phyloP scores from a whole-genome alignment of 495 filamentous ascomycete species.

The Thozetella sp. region DNA sequence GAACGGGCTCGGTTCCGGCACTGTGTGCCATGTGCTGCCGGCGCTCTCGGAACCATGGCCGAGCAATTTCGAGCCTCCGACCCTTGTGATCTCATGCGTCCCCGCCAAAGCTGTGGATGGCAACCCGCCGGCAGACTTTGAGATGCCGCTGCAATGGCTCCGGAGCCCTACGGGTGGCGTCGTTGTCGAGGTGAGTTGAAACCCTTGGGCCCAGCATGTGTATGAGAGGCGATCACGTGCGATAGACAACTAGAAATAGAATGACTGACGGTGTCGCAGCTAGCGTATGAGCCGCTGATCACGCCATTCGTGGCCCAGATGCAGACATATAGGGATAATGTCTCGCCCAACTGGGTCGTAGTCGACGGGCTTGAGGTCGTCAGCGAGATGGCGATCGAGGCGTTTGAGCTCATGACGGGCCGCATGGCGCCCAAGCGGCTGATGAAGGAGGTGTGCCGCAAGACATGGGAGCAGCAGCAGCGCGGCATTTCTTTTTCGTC shows the following conservation, averaged over 20 bases:
- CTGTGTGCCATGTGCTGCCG: slow-evolving; percentile 59
- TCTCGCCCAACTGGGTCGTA: slow-evolving; percentile 69
- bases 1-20: slow-evolving; percentile 9
- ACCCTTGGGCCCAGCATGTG: too few relatives aligned
- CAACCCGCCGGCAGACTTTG: slow-evolving; percentile 70
- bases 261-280: slow-evolving; percentile 23
- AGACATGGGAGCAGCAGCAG: slow-evolving; percentile 39
- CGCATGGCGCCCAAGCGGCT: slow-evolving; percentile 72
- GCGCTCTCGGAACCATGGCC: slow-evolving; percentile 69
- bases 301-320: slow-evolving; percentile 71
- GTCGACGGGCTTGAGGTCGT: slow-evolving; percentile 83
- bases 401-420: slow-evolving; percentile 85
- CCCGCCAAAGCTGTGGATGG: slow-evolving; percentile 66
- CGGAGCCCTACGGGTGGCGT: slow-evolving; percentile 78
- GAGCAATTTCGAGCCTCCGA: slow-evolving; percentile 60
- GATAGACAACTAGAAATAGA: too few relatives aligned
- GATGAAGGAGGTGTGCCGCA: slow-evolving; percentile 61
- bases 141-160: slow-evolving; percentile 75
- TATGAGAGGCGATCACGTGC: too few relatives aligned
- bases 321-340: slow-evolving; percentile 56
- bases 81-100: slow-evolving; percentile 77
- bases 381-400: slow-evolving; percentile 79
- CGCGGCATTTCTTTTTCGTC: slow-evolving; percentile 4
- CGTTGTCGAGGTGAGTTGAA: slow-evolving; percentile 62
- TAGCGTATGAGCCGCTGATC: slow-evolving; percentile 74